Base-by-base conservation (phyloP, 176 grass and related monocot genomes). In the Lolium multiflorum region DNA sequence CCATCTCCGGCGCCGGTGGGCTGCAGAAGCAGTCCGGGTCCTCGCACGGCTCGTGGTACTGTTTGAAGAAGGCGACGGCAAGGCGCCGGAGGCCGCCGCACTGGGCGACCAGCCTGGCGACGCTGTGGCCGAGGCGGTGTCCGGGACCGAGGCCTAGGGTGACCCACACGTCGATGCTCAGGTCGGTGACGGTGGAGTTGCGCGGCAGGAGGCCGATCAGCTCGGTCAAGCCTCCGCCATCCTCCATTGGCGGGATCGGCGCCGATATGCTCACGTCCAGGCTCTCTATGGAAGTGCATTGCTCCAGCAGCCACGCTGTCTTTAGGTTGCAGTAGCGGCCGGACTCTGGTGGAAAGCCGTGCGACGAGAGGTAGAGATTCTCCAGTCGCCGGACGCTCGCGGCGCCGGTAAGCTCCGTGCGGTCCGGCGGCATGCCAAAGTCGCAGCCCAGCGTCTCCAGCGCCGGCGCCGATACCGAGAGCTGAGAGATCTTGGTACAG, bases 11-110 rank as follows among this genome's bases (percentile, higher is more conserved):
- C 73, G 49, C 51, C n/a, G 21, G 5, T 14, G 48, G 6, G 4
- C 60, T 7, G 47, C 83, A 85, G 47, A 85, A 77, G 61, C 61
- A 64, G 24, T 26, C 11, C 11, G 24, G 61, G 61, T 64, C 24
- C 22, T 13, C 25, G 24, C 61, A 64, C 3, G 12, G 61, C 5
- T 5, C 25, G 24, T 64, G 12, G 24, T 14, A 64, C 61, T 26
- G 61, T 4, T 26, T 64, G 61, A 2, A 2, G 61, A 64, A 25
- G 1, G 11, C 61, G 4, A 64, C 24, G 1, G 61, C 1, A 24
- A 64, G 61, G 24, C 24, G 11, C 5, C 24, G 61, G 61, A 64
- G 24, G 11, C 48, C 17, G 11, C 12, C 52, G 6, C 60, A 85
- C 10, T 52, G 76, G 51, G 72, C 59, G 39, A 85, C 39, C 47